phyloP scores from a whole-genome alignment of 208 protist genomes.

The Acanthamoeba healyi region DNA sequence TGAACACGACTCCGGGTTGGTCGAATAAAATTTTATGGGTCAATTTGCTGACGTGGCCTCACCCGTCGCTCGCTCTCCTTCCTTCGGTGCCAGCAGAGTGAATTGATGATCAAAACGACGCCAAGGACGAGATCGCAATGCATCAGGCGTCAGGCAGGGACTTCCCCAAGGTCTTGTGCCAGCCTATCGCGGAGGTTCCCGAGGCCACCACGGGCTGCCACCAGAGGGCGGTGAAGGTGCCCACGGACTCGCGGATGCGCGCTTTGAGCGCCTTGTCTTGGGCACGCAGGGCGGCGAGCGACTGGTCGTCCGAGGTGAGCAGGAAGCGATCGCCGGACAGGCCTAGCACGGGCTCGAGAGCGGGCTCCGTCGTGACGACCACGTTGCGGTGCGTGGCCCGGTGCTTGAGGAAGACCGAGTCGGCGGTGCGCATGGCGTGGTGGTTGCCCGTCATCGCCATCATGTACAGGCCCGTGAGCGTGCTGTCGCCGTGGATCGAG shows the following conservation, averaged over 20 bases:
- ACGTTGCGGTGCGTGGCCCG: background rate
- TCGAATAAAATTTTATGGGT: too few species aligned
- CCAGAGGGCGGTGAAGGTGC: background rate
- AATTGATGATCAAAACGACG: too few species aligned
- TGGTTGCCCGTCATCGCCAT: constrained; percentile 74
- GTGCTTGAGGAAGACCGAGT: constrained; percentile 55
- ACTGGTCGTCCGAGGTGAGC: constrained; percentile 10
- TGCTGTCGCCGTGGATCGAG: constrained; percentile 63
- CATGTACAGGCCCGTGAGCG: constrained; percentile 62
- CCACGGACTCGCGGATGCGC: background rate
- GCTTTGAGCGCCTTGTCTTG: background rate
- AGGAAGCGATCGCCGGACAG: constrained; percentile 2
- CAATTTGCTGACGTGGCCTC: too few species aligned
- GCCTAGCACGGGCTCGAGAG: background rate
- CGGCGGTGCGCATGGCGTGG: constrained; percentile 54
- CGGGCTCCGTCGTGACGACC: background rate
- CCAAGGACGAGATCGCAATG: too few species aligned
- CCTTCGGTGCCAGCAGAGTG: too few species aligned
- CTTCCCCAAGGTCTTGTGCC: constrained; percentile 15
- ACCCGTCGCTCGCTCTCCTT: too few species aligned
- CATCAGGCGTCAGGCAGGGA: background rate
- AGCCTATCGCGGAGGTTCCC: background rate
- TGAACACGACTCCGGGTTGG: too few species aligned
- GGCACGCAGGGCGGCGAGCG: background rate
- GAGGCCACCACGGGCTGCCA: background rate